phyloP scores from a whole-genome alignment of 2,329 filamentous ascomycete species.

The Claviceps paspali region DNA sequence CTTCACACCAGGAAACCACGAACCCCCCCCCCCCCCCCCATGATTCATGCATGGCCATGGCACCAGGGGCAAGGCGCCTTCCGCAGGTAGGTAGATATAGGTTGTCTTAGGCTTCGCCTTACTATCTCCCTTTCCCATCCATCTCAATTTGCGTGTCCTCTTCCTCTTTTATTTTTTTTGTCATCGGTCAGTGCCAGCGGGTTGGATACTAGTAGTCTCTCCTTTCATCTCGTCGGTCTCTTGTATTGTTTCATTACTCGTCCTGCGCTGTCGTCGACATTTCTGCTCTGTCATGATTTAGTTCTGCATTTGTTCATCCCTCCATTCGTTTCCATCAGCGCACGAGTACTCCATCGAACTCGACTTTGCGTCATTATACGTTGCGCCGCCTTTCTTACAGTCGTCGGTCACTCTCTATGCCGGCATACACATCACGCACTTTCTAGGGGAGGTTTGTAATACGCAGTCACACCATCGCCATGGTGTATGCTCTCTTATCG shows the following conservation, averaged over 20 bases:
- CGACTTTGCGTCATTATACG: not conserved
- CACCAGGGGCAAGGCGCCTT: too few relatives aligned
- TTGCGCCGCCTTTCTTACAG: too few relatives aligned
- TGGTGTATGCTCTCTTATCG: constrained; percentile 17
- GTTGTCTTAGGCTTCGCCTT: too few relatives aligned
- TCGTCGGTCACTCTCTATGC: constrained; percentile 15
- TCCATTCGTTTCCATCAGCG: constrained; percentile 3
- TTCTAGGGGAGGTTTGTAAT: not conserved
- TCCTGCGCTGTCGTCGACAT: too few relatives aligned
- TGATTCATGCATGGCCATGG: too few relatives aligned
- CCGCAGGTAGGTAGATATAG: too few relatives aligned
- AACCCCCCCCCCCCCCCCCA: too few relatives aligned
- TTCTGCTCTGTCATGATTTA: not conserved
- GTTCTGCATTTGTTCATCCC: not conserved
- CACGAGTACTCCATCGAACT: not conserved
- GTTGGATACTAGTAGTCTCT: not conserved
- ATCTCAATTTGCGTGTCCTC: not conserved
- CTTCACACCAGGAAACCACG: too few relatives aligned
- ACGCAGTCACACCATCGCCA: constrained; percentile 6
- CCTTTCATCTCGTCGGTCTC: constrained; percentile 1
- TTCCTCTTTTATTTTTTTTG: not conserved
- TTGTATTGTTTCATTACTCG: not conserved
- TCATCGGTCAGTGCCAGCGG: not conserved
- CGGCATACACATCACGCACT: constrained; percentile 4
- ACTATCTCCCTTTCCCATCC: not conserved